These are phyloP conservation scores for Candida suzukii DNA, from an alignment of 805 yeast genomes.

Conservation along the genomic window DNA sequence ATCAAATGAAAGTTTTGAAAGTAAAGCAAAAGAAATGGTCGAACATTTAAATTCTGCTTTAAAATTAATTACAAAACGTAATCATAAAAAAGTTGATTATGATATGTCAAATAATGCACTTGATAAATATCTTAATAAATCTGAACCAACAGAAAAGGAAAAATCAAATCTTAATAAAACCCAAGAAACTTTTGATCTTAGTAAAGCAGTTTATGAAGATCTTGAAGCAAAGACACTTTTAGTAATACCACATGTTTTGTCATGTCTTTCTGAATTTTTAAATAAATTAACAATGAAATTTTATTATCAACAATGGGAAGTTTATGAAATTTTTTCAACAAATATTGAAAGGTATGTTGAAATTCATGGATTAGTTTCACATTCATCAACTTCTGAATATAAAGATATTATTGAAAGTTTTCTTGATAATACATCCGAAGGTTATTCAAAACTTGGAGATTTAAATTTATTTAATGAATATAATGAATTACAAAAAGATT, in stretches of 20 bases:
- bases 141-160: conserved; percentile 30
- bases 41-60: conserved; percentile 27
- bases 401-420: conserved; percentile 31
- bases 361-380: conserved; percentile 24
- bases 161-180: conserved; percentile 24
- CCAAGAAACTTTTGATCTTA: conserved; percentile 25
- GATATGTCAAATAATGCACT: conserved; percentile 31
- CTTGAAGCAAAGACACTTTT: conserved; percentile 33
- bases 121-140: conserved; percentile 27
- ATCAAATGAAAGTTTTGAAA: conserved; percentile 22
- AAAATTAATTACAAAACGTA: conserved; percentile 36
- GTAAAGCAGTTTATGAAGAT: conserved; percentile 24
- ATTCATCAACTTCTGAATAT: conserved; percentile 15
- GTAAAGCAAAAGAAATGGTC: conserved; percentile 33
- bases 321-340: conserved; percentile 25
- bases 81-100: conserved; percentile 34
- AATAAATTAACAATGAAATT: conserved; percentile 32
- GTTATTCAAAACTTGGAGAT: conserved; percentile 31
- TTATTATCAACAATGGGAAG: conserved; percentile 31
- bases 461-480: conserved; percentile 30
- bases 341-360: conserved; percentile 20
- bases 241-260: conserved; percentile 39
- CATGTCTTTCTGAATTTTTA: conserved; percentile 41
- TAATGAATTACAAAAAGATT: conserved; percentile 29
- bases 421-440: conserved; percentile 27